phyloP scores from a whole-genome alignment of 2,329 filamentous ascomycete genomes.

The Alternaria dauci region DNA sequence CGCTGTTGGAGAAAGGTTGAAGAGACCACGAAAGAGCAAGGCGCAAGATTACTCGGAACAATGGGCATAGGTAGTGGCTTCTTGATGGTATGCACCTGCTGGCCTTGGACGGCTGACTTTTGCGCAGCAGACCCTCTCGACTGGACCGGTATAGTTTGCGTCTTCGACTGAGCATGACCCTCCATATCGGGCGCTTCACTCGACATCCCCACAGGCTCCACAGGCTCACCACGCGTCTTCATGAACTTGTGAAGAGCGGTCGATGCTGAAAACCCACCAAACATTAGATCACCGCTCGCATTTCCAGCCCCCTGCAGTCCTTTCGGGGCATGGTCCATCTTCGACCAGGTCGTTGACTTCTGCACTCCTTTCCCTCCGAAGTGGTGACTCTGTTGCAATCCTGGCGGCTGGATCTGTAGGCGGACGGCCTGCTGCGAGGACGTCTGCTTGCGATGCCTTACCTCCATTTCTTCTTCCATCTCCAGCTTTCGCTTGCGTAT shows the following conservation, averaged over 20 bases:
- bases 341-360: not conserved
- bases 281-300: constrained; percentile 37
- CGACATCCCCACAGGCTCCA: not conserved
- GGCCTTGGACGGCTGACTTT: not conserved
- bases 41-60: constrained; percentile 26
- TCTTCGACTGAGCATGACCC: no score
- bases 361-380: not conserved
- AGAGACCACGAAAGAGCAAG: constrained; percentile 62
- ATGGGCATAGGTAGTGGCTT: constrained; percentile 15
- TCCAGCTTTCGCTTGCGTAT: constrained; percentile 50
- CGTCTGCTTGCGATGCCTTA: constrained; percentile 4
- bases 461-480: constrained; percentile 24
- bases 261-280: constrained; percentile 53
- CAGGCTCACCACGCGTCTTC: constrained; percentile 53
- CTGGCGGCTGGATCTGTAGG: not conserved
- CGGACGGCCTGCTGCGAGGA: not conserved
- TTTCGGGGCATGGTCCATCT: not conserved
- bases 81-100: not conserved
- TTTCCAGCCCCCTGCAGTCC: not conserved
- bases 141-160: not conserved
- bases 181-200: not conserved
- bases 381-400: constrained; percentile 2
- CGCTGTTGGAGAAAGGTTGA: constrained; percentile 57
- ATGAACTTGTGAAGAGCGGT: constrained; percentile 62
- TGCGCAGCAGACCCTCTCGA: not conserved